Percentiles rank a stretch among this genome's conserved stretches.
phyloP scores from a whole-genome alignment of 345 rosid genomes.

The Sisymbrium altissimum region DNA sequence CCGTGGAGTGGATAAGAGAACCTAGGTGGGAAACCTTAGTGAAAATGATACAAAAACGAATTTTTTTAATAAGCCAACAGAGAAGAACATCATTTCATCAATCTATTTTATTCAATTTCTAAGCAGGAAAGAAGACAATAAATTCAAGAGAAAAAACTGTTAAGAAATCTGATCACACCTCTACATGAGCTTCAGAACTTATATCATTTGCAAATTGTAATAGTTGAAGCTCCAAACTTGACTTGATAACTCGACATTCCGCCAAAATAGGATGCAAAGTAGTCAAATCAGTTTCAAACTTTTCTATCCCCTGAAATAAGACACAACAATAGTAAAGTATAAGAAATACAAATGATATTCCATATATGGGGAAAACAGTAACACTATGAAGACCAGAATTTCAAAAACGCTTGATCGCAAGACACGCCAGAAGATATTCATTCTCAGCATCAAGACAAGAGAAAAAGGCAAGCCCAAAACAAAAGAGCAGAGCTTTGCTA shows the following conservation, averaged over 20 bases:
- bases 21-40: neutral
- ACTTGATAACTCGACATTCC: slow-evolving; percentile 88
- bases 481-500: neutral
- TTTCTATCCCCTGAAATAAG: slow-evolving; percentile 64
- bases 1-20: neutral
- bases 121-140: neutral
- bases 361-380: neutral
- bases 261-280: slow-evolving; percentile 85
- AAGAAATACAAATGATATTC: neutral
- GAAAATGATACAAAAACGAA: neutral
- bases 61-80: neutral
- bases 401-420: neutral
- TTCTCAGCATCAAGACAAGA: slow-evolving; percentile 12
- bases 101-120: neutral
- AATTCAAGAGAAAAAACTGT: neutral
- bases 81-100: neutral
- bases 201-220: slow-evolving; percentile 93
- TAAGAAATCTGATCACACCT: slow-evolving; percentile 43
- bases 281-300: slow-evolving; percentile 62
- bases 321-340: neutral
- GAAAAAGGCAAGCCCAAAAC: slow-evolving; percentile 5
- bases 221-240: slow-evolving; percentile 73
- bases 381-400: neutral
- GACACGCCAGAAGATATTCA: neutral
- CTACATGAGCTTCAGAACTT: slow-evolving; percentile 94